A percentile compares a stretch with the other conserved stretches of the same genome.
These are phyloP conservation scores for Rutstroemia sp. DNA, from an alignment of 2,329 filamentous ascomycete genomes.

Conservation along the genomic window DNA sequence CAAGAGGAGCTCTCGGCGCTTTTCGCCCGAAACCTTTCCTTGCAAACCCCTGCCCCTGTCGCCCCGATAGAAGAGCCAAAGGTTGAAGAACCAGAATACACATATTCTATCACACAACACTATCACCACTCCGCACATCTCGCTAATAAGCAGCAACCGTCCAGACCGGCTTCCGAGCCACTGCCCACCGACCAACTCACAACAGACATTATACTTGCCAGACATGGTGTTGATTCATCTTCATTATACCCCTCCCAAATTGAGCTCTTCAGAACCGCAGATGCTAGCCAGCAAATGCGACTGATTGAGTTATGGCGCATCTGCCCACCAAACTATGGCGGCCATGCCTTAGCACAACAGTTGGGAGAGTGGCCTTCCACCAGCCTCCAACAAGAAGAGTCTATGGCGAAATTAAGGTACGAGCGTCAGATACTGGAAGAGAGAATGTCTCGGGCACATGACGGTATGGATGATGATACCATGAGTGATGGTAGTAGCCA, in stretches of 20 bases:
- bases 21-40: constrained; percentile 68
- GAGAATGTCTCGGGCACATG: constrained; percentile 31
- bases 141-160: constrained; percentile 34
- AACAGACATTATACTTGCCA: constrained; percentile 51
- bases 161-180: constrained; percentile 44
- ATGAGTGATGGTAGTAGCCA: constrained; percentile 30
- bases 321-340: constrained; percentile 44
- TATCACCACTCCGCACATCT: constrained; percentile 76
- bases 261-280: constrained; percentile 70
- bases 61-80: constrained; percentile 28
- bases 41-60: constrained; percentile 34
- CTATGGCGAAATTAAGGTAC: constrained; percentile 51
- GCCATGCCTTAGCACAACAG: constrained; percentile 50
- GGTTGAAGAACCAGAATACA: constrained; percentile 40
- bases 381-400: constrained; percentile 46
- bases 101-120: constrained; percentile 73
- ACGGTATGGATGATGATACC: constrained; percentile 37
- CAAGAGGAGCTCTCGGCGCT: constrained; percentile 78
- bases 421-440: constrained; percentile 42
- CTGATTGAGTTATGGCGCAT: constrained; percentile 14
- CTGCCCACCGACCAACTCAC: constrained; percentile 41
- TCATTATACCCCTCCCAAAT: constrained; percentile 68
- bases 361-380: constrained; percentile 49
- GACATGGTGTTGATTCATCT: constrained; percentile 62
- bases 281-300: constrained; percentile 53